Evolutionary conservation across 2,329 filamentous ascomycete species (phyloP), one percentile per base, ranked within the genome.

Genomic region (Penicillium hesseltinei): DNA sequence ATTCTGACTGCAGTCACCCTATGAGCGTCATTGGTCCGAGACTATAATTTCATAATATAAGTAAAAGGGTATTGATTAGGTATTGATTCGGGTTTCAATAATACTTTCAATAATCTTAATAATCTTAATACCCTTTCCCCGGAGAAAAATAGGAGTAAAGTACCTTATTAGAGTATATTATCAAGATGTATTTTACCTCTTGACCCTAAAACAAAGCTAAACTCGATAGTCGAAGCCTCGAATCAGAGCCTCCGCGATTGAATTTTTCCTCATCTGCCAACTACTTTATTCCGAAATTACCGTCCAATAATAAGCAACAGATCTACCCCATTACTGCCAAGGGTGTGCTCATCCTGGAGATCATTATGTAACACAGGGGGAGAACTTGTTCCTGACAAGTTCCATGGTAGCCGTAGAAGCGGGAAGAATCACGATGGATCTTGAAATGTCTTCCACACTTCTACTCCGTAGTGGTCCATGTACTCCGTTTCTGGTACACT

Each of bases 291-390:
- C 51, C 27, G 36, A 17, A 4, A 15, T n/a, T 10, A 35, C 2
- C 0, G 8, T 21, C 53, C 53, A 55, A 55, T 55, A 9, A 51
- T 25, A 55, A 38, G 47, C 56, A 58, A 54, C 44, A 59, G 59
- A 59, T 61, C 60, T 62, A 59, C 50, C 46, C 43, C 51, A 23
- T 52, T 27, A 25, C 35, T 54, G 56, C 56, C 56, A 61, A 61
- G 58, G 21, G 23, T 51, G 4, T 10, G 11, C 31, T 45, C 31
- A 36, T 51, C 38, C 27, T 45, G 57, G 56, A 60, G 58, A 59
- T 61, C 57, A 60, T 66, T 66, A 66, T 60, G 63, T 66, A 65
- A 66, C 56, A 25, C 39, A 27, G 38, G 46, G 51, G 51, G 45
- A 51, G 35, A 51, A 47, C 31, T 44, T 52, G 54, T 56, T 56